Evolutionary conservation across 2,329 filamentous ascomycete genomes (phyloP), one percentile per base, ranked within the genome.

Genomic region (Penicillium sp.): DNA sequence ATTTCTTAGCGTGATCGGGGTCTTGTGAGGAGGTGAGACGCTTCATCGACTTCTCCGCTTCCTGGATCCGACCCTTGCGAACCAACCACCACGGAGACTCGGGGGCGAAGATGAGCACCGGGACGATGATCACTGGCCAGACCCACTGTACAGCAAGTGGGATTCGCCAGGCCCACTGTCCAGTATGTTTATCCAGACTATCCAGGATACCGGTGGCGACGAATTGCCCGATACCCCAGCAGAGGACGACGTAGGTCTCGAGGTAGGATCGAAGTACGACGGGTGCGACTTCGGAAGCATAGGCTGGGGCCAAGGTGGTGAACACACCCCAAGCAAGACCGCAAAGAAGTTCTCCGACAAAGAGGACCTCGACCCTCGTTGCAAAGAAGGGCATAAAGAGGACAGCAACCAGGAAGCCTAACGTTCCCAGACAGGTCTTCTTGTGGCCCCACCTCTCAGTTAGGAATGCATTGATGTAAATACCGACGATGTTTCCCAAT

Each of bases 231-330:
- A 84, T 84, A 21, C 48, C 48, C 71, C 86, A 87, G 65, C 84
- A 86, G 37, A 87, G 72, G 63, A 87, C 87, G 55, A 86, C 81
- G 56, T 82, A 87, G 33, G 81, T 81, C 1, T 84, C 87, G 22
- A 87, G 71, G 45, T 83, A 78, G 27, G 82, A 83, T 27, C 85
- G 79, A 39, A 88, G 77, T 1, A 81, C 80, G 29, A 84, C 75
- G 2, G 85, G 85, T 39, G 83, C 84, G 7, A 87, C 82, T 68
- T 90, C 88, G 54, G 85, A 86, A 29, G 87, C 87, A 66, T 90
- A 90, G 1, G 87, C 86, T 59, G 85, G 76, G 14, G 76, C 74
- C 31, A 79, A 73, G 3, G 66, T 68, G 7, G 54, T 49, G 24
- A 65, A 65, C 0, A 65, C 52, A 9, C 65, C 65, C 64, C 64